Evolutionary conservation across 805 yeast species (phyloP).

Genomic region (Suhomyces sp.): DNA sequence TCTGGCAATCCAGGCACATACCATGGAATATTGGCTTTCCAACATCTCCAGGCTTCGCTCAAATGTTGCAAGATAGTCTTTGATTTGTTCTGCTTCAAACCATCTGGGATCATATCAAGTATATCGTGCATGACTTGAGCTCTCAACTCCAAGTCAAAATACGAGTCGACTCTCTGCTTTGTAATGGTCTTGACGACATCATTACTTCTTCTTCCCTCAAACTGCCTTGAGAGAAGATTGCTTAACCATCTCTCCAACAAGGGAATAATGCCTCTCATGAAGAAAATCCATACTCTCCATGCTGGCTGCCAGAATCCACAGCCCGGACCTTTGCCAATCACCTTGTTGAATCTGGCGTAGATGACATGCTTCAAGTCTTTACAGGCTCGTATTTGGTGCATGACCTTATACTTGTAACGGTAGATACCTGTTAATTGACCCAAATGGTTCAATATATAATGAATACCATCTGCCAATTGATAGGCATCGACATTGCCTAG

Average conservation of each 20-base stretch:
- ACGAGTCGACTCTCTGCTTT: constrained; percentile 92
- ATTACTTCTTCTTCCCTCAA: constrained; percentile 91
- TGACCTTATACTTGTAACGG: constrained; percentile 93
- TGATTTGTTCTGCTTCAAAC: constrained; percentile 81
- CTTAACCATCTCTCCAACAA: constrained; percentile 93
- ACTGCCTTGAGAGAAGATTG: constrained; percentile 84
- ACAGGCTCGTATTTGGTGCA: constrained; percentile 97
- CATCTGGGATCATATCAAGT: constrained; percentile 95
- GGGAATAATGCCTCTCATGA: constrained; percentile 89
- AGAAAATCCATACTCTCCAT: constrained; percentile 95
- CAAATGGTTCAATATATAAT: constrained; percentile 85
- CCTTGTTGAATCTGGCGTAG: constrained; percentile 75
- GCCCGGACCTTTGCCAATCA: constrained; percentile 97
- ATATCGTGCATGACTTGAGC: constrained; percentile 96
- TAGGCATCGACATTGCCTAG: constrained; percentile 89
- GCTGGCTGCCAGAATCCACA: constrained; percentile 99
- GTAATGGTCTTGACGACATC: constrained; percentile 93
- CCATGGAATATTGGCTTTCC: constrained; percentile 99
- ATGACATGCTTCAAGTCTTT: constrained; percentile 93
- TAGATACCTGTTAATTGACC: constrained; percentile 97
- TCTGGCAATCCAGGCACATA: constrained; percentile 94
- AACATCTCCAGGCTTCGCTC: constrained; percentile 98
- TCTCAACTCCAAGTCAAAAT: constrained; percentile 87
- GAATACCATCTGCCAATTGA: constrained; percentile 91
- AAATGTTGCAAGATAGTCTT: constrained; percentile 87